Base-by-base conservation (phyloP, 2,329 filamentous ascomycete species). In the Alternaria rosae region DNA sequence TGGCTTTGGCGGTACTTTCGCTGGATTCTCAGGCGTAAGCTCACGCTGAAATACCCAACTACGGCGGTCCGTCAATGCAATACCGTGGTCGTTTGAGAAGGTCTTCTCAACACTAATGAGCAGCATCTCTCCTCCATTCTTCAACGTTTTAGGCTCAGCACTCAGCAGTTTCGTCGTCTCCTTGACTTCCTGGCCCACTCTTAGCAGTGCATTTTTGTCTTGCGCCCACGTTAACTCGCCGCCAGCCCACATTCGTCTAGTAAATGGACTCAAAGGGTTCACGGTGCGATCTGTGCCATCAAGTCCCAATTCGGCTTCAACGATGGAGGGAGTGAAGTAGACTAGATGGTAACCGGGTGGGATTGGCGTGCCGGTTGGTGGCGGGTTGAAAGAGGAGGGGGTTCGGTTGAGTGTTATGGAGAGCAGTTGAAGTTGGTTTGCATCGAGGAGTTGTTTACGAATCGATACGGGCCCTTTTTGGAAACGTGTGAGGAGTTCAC, bases 221-320 rank as follows among this genome's bases (percentile, higher is more conserved):
- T 76, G 68, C 10, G 57, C 58, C 69, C 92, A 95, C 1, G 75
- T 74, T 9, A 97, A 80, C 44, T 87, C 85, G 0, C 94, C 95
- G 26, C 94, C 93, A n/a, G 92, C 93, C 95, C 95, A 99, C 82
- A 99, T 88, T 17, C 95, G 88, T 25, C 92, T 86, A 43, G 85
- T 86, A 73, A 91, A 97, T 2, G 89, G 89, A 2, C 76, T 74
- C 1, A 91, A 90, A 0, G 94, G 94, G 21, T 85, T 89, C 74
- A 97, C 92, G 52, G 90, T 85, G 3, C 87, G 84, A 76, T 98
- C 94, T 1, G 94, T 96, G 59, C 94, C 94, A 80, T 98, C 95
- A 1, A 87, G 82, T 13, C 92, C 85, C 41, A 98, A 86, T 41
- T 84, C 76, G 6, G 85, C 87, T 35, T 88, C 83, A 1, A 87